These are phyloP conservation scores for Mucor mucedo DNA, from an alignment of 371 early-diverging fungal species.

Conservation along the genomic window DNA sequence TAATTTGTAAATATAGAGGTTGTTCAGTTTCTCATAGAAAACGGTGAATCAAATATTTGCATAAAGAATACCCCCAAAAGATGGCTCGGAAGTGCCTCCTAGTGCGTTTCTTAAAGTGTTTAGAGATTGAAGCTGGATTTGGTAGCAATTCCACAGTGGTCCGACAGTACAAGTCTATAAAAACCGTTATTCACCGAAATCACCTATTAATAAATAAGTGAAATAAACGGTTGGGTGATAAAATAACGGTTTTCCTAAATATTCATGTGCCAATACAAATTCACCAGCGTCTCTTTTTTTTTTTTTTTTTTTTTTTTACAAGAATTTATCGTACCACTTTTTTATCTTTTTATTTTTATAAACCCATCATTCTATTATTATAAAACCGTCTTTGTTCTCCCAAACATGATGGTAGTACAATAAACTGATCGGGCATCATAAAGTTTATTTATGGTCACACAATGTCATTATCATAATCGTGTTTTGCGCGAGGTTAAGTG, in stretches of 20 bases:
- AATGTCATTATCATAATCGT: slow-evolving; percentile 2
- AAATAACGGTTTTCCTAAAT: not conserved
- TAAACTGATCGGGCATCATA: not conserved
- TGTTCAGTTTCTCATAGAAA: too few relatives aligned
- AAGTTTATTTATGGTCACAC: not conserved
- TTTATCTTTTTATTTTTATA: not conserved
- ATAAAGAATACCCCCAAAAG: too few relatives aligned
- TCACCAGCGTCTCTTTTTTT: not conserved
- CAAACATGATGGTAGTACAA: not conserved
- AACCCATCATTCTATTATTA: slow-evolving; percentile 4
- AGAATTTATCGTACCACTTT: slow-evolving; percentile 1
- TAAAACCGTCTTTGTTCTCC: not conserved
- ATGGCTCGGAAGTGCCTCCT: too few relatives aligned
- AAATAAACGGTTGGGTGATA: not conserved
- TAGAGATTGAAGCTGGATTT: too few relatives aligned
- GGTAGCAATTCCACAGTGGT: too few relatives aligned
- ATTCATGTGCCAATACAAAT: not conserved
- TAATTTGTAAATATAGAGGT: too few relatives aligned
- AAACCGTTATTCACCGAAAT: too few relatives aligned
- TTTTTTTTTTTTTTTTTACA: not conserved
- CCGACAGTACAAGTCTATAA: too few relatives aligned
- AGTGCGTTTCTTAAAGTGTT: too few relatives aligned
- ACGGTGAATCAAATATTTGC: too few relatives aligned
- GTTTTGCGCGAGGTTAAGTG: not conserved
- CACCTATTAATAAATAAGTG: too few relatives aligned